phyloP scores from a whole-genome alignment of 2,329 filamentous ascomycete species.

The Xylariaceae sp. region DNA sequence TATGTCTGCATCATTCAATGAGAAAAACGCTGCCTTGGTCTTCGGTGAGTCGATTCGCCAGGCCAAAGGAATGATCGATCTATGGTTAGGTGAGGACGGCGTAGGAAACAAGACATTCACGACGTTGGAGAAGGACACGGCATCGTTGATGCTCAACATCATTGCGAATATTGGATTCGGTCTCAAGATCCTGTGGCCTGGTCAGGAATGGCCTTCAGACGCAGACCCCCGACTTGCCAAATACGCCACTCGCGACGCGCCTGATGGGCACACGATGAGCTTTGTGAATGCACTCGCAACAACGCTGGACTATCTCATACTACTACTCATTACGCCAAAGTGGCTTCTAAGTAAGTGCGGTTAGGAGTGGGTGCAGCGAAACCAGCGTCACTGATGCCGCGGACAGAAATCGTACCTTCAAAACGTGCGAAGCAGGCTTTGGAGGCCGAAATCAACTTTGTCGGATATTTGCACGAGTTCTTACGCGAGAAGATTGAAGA shows the following conservation, averaged over 20 bases:
- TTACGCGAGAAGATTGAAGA: slow-evolving; percentile 55
- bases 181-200: slow-evolving; percentile 56
- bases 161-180: slow-evolving; percentile 70
- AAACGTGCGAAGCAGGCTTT: slow-evolving; percentile 47
- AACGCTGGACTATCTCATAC: slow-evolving; percentile 59
- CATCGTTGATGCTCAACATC: slow-evolving; percentile 54
- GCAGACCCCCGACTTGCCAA: slow-evolving; percentile 42
- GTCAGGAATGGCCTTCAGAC: slow-evolving; percentile 46
- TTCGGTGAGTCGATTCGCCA: slow-evolving; percentile 61
- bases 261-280: slow-evolving; percentile 56
- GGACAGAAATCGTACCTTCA: slow-evolving; percentile 42
- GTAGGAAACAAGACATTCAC: slow-evolving; percentile 44
- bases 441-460: slow-evolving; percentile 58
- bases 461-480: slow-evolving; percentile 66
- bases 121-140: slow-evolving; percentile 60
- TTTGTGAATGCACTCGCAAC: slow-evolving; percentile 60
- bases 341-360: slow-evolving; percentile 47
- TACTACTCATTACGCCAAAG: slow-evolving; percentile 55
- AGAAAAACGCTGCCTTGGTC: slow-evolving; percentile 67
- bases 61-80: slow-evolving; percentile 54
- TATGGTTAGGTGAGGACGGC: slow-evolving; percentile 47
- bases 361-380: background rate
- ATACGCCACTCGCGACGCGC: slow-evolving; percentile 40
- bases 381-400: slow-evolving; percentile 3
- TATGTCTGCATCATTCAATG: slow-evolving; percentile 68